A percentile compares a stretch with the other conserved stretches of the same genome.
These are phyloP conservation scores for Nemania abortiva DNA, from an alignment of 2,329 filamentous ascomycete species.

Conservation along the genomic window DNA sequence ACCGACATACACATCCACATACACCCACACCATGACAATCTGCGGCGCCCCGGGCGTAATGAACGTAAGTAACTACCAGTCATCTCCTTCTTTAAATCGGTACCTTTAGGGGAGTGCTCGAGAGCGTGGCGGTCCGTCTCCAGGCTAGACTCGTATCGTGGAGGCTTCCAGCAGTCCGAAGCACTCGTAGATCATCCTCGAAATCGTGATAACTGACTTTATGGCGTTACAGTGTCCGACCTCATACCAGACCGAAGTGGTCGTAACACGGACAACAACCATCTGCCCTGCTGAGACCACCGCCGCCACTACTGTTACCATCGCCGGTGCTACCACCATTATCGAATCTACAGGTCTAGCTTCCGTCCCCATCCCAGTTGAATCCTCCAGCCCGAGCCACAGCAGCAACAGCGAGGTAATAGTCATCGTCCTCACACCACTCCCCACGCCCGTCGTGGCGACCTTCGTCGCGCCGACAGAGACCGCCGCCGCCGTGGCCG, in stretches of 20 bases:
- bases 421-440: slow-evolving; percentile 17
- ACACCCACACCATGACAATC: slow-evolving; percentile 30
- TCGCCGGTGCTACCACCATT: neutral
- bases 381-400: slow-evolving; percentile 1
- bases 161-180: too few relatives aligned
- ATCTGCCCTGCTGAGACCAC: slow-evolving; percentile 20
- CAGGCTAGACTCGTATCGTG: too few relatives aligned
- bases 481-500: neutral
- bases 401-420: neutral
- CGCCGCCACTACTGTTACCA: neutral
- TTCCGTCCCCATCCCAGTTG: neutral
- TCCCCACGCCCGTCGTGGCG: slow-evolving; percentile 23
- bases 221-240: slow-evolving; percentile 17
- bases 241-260: slow-evolving; percentile 28
- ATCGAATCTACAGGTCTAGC: neutral
- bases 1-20: slow-evolving; percentile 32
- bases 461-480: slow-evolving; percentile 19
- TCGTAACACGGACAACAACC: slow-evolving; percentile 32
- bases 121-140: too few relatives aligned
- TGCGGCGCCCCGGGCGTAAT: slow-evolving; percentile 29
- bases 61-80: slow-evolving; percentile 9
- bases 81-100: too few relatives aligned
- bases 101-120: too few relatives aligned
- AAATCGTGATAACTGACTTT: neutral
- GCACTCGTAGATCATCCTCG: too few relatives aligned